Conservation (phyloP, 257 asterid species). For the Plantago ovata region DNA sequence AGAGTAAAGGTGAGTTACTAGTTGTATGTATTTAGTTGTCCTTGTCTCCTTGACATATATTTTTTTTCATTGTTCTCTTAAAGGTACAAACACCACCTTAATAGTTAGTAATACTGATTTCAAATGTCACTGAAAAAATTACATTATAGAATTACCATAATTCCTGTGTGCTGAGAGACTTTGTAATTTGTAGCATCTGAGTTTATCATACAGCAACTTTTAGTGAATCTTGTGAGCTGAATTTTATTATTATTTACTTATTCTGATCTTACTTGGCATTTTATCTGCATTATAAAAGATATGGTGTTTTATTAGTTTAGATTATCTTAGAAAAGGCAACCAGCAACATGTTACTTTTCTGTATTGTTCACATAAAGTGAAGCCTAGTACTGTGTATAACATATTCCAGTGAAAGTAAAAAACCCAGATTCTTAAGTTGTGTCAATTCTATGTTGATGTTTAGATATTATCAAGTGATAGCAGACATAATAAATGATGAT, state of each 20-base stretch:
- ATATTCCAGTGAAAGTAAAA: too few relatives aligned
- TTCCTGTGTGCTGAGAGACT: constrained; percentile 1
- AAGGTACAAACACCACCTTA: neutral
- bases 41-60: constrained; percentile 13
- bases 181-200: constrained; percentile 2
- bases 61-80: neutral
- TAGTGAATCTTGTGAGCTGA: neutral
- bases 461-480: too few relatives aligned
- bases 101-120: neutral
- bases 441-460: too few relatives aligned
- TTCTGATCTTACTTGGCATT: too few relatives aligned
- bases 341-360: too few relatives aligned
- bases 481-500: too few relatives aligned
- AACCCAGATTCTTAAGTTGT: too few relatives aligned
- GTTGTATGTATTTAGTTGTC: constrained; percentile 17
- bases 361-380: too few relatives aligned
- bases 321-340: too few relatives aligned
- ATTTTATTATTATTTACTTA: neutral
- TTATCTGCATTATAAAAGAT: too few relatives aligned
- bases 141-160: constrained; percentile 3
- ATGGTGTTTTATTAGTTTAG: too few relatives aligned
- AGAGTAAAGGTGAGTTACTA: constrained; percentile 66
- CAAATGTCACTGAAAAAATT: neutral
- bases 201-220: neutral
- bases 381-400: too few relatives aligned